Conservation (phyloP, 805 yeast species). For the Candida chilensis region DNA sequence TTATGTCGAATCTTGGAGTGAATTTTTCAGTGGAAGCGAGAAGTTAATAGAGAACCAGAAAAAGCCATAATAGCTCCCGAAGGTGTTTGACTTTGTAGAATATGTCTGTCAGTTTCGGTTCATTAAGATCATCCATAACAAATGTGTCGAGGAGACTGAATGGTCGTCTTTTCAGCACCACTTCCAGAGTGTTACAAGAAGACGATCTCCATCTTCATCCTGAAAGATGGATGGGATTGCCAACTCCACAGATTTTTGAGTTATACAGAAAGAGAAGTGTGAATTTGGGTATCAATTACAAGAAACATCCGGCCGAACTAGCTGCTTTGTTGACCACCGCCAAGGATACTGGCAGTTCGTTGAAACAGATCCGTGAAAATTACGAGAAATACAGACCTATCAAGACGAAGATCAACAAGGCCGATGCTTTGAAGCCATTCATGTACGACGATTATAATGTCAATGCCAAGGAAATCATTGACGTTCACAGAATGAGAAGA, state of each 20-base stretch:
- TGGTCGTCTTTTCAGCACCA: not conserved
- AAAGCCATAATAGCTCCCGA: too few relatives aligned
- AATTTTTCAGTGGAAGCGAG: not conserved
- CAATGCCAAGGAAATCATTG: conserved; percentile 60
- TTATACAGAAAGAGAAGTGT: conserved; percentile 52
- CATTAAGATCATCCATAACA: too few relatives aligned
- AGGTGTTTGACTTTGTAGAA: too few relatives aligned
- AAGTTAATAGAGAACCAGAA: too few relatives aligned
- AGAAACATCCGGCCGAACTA: conserved; percentile 41
- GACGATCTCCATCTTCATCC: conserved; percentile 44
- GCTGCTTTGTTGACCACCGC: conserved; percentile 45
- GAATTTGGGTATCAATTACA: conserved; percentile 41
- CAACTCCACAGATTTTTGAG: conserved; percentile 52
- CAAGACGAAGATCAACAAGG: too few relatives aligned
- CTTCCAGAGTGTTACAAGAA: not conserved
- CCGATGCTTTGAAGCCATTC: too few relatives aligned
- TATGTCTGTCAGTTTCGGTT: too few relatives aligned
- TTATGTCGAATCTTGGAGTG: not conserved
- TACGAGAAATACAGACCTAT: too few relatives aligned
- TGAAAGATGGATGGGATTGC: conserved; percentile 60
- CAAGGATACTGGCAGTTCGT: conserved; percentile 21
- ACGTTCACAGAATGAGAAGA: conserved; percentile 67
- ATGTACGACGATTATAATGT: conserved; percentile 32
- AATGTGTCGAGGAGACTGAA: too few relatives aligned
- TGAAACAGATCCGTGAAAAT: conserved; percentile 16